These are phyloP conservation scores for Solanum paucissectum DNA, from an alignment of 257 asterid species.

Conservation along the genomic window DNA sequence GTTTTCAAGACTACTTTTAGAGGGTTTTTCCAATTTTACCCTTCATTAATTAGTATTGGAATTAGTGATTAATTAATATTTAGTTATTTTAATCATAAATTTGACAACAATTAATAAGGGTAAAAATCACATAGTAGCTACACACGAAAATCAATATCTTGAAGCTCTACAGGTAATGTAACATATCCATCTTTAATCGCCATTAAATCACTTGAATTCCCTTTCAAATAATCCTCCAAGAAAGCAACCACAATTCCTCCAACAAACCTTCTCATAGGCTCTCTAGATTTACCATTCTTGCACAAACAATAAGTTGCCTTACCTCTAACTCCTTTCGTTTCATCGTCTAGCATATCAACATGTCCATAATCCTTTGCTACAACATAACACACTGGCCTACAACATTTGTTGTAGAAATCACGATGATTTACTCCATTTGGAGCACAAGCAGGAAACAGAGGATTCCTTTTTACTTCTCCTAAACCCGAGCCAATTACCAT, in stretches of 20 bases:
- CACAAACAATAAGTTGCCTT: conserved; percentile 51
- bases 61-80: too few species aligned
- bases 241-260: conserved; percentile 71
- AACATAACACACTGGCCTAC: conserved; percentile 40
- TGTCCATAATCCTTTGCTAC: conserved; percentile 85
- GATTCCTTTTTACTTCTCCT: conserved; percentile 55
- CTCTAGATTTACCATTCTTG: conserved; percentile 60
- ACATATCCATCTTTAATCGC: conserved; percentile 36
- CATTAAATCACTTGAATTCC: conserved; percentile 30
- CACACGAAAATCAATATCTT: conserved; percentile 35
- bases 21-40: too few species aligned
- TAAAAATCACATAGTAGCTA: background rate
- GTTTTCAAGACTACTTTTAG: too few species aligned
- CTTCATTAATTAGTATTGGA: too few species aligned
- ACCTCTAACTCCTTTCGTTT: conserved; percentile 70
- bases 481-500: conserved; percentile 69
- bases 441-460: conserved; percentile 74
- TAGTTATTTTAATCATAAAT: too few species aligned
- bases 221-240: conserved; percentile 53
- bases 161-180: conserved; percentile 47
- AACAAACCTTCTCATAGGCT: conserved; percentile 77
- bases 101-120: too few species aligned
- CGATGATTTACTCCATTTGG: conserved; percentile 82
- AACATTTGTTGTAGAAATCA: conserved; percentile 65
- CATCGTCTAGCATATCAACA: conserved; percentile 76